These are phyloP conservation scores for Thielaviopsis musarum DNA, from an alignment of 2,329 filamentous ascomycete species.

Conservation along the genomic window DNA sequence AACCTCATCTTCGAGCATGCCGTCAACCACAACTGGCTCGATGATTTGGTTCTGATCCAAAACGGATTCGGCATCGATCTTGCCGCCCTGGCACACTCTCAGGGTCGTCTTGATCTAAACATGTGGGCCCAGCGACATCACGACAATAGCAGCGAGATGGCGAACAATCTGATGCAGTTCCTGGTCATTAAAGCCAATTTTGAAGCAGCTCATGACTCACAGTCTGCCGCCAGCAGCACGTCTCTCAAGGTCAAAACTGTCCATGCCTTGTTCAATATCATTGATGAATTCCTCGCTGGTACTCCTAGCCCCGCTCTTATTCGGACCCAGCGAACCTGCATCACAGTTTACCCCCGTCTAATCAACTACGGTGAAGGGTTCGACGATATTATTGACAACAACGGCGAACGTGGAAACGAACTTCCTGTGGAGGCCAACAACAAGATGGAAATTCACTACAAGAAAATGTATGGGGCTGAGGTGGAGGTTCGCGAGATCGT, in stretches of 20 bases:
- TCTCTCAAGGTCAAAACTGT: conserved; percentile 76
- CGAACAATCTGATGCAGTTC: conserved; percentile 59
- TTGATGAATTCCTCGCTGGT: conserved; percentile 52
- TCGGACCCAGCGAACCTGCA: conserved; percentile 67
- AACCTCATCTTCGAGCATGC: conserved; percentile 43
- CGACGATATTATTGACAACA: conserved; percentile 78
- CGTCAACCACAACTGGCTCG: conserved; percentile 66
- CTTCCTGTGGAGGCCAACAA: conserved; percentile 64
- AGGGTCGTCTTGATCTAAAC: conserved; percentile 61
- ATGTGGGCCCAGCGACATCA: conserved; percentile 63
- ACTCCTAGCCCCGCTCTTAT: conserved; percentile 52
- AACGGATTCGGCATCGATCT: conserved; percentile 81
- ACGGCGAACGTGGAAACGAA: conserved; percentile 65
- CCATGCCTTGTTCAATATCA: conserved; percentile 58
- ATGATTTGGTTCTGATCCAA: conserved; percentile 58
- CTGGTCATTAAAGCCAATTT: conserved; percentile 69
- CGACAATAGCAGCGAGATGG: conserved; percentile 49
- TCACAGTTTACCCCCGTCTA: conserved; percentile 79
- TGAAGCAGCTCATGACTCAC: conserved; percentile 27
- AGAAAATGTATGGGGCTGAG: conserved; percentile 91
- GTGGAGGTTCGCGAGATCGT: conserved; percentile 76
- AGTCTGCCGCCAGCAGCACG: conserved; percentile 32
- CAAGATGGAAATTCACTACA: conserved; percentile 95
- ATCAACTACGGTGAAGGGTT: conserved; percentile 94
- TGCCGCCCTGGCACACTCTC: conserved; percentile 67